phyloP scores from a whole-genome alignment of 331 rosid species.

The Quercus lobata region DNA sequence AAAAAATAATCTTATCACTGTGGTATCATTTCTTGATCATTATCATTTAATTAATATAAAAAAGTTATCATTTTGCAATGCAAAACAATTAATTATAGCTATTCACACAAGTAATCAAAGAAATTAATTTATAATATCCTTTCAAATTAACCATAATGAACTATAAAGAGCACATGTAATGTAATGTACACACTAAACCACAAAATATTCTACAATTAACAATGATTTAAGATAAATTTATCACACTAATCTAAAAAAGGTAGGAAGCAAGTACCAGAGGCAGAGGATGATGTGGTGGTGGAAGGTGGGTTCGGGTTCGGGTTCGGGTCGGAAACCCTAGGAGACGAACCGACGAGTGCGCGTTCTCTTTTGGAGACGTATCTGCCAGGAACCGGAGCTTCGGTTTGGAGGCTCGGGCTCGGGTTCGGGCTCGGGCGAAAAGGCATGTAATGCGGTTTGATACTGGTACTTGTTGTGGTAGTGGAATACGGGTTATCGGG shows the following conservation, averaged over 20 bases:
- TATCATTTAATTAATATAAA: no score
- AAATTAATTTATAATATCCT: no score
- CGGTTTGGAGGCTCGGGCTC: constrained; percentile 8
- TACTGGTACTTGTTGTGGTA: not conserved
- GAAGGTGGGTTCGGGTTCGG: constrained; percentile 16
- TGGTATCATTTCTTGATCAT: no score
- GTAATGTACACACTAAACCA: no score
- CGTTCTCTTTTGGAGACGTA: constrained; percentile 84
- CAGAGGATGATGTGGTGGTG: constrained; percentile 28
- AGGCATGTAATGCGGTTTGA: constrained; percentile 3
- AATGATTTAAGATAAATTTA: no score
- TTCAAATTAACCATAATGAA: no score
- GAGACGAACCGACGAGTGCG: constrained; percentile 26
- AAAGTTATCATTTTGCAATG: no score
- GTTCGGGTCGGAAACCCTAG: constrained; percentile 24
- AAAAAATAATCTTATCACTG: no score
- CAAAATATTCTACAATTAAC: no score
- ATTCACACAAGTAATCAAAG: no score
- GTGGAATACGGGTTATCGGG: constrained; percentile 5
- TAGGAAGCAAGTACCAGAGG: constrained; percentile 35
- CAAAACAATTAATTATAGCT: no score
- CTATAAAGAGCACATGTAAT: no score
- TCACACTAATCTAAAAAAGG: not conserved
- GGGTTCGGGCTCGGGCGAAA: constrained; percentile 18
- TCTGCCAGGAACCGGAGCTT: constrained; percentile 49